Conservation (phyloP, 73 alveolate genomes). For the Stentor coeruleus region DNA sequence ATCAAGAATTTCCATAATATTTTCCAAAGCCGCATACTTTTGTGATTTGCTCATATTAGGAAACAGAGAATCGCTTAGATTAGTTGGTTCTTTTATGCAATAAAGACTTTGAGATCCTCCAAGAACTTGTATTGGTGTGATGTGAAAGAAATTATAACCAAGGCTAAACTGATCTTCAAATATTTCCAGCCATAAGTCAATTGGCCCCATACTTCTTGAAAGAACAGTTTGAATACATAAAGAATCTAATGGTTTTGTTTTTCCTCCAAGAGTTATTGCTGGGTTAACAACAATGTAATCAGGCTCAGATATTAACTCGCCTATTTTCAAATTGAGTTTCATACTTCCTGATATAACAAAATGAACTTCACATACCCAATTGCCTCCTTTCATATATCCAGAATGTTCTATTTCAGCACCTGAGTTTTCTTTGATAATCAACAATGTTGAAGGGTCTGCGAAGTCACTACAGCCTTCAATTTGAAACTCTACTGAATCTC, state of each 20-base stretch:
- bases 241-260: background rate
- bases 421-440: background rate
- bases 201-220: constrained; percentile 67
- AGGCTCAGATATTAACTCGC: background rate
- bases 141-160: constrained; percentile 72
- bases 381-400: background rate
- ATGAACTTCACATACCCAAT: background rate
- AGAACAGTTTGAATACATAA: constrained; percentile 52
- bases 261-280: background rate
- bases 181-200: constrained; percentile 46
- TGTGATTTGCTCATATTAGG: constrained; percentile 30
- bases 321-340: background rate
- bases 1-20: constrained; percentile 25
- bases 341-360: background rate
- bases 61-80: constrained; percentile 58
- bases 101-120: constrained; percentile 68
- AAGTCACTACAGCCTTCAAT: background rate
- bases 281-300: background rate
- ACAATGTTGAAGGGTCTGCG: background rate
- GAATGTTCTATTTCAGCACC: background rate
- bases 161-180: constrained; percentile 52
- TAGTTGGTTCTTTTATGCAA: constrained; percentile 65
- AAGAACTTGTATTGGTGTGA: constrained; percentile 75
- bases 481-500: background rate
- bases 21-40: constrained; percentile 34